Base-by-base conservation (phyloP, 2,329 filamentous ascomycete species). In the Cercospora nicotianae region DNA sequence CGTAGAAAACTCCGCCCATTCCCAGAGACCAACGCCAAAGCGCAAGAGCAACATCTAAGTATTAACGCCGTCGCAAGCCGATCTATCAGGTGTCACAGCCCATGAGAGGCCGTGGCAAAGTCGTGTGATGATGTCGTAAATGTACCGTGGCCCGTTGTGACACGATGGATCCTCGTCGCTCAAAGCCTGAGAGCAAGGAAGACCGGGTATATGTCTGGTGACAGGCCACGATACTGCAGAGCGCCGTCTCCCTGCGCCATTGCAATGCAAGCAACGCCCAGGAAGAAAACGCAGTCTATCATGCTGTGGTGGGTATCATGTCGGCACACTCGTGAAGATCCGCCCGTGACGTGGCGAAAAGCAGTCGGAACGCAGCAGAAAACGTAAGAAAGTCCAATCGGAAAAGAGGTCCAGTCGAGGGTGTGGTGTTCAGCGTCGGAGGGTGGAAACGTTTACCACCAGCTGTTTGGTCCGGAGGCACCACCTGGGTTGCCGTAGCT, bases 291-390 rank as follows among this genome's bases (percentile, higher is more conserved):
- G 72, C 72, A 67, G 67, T 72, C 70, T 72, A 73, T 73, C 69
- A 73, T 73, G 72, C 70, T 70, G 68, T 65, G 60, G 65, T 68
- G 71, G 71, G 72, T 73, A 73, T 73, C 70, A 72, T 72, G 66
- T 69, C 63, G 63, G 68, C 72, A 69, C 66, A 67, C 72, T 73
- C 72, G 64, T 67, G 64, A 66, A 68, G 72, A 73, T 73, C 72
- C 69, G 69, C 65, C 55, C 59, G 63, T 68, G 65, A 71, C 63
- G 51, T 67, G 67, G 67, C 62, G 63, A 60, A 66, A 69, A 71
- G 61, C 64, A 66, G 60, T 63, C 60, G 66, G 62, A 64, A 70
- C 67, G 67, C 70, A 67, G 57, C 58, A 60, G 36, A 65, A 65
- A 65, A 48, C 16, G 16, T 48, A 65, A 61, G 58, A 68, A 63